A percentile compares a stretch with the other conserved stretches of the same genome.
phyloP scores from a whole-genome alignment of 345 rosid species.

The Euphorbia lathyris region DNA sequence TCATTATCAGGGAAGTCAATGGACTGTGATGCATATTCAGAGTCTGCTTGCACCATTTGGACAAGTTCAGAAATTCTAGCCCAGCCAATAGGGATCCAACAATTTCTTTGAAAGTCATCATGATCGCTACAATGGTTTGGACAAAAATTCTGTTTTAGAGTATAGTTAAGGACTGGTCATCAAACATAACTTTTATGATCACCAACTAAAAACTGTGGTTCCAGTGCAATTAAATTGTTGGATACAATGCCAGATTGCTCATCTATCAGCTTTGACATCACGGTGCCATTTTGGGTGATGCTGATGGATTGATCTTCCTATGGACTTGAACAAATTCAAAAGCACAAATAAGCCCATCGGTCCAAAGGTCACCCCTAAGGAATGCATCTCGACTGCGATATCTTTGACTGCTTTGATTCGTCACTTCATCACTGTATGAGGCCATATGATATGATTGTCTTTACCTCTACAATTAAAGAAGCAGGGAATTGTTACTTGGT shows the following conservation, averaged over 20 bases:
- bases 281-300: background rate
- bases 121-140: no score
- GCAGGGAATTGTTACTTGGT: no score
- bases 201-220: no score
- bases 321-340: conserved; percentile 61
- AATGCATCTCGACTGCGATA: conserved; percentile 28
- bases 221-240: no score
- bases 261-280: no score
- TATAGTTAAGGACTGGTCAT: conserved; percentile 42
- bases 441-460: no score
- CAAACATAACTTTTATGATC: no score
- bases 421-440: conserved; percentile 7
- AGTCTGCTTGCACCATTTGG: conserved; percentile 61
- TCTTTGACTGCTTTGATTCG: conserved; percentile 29
- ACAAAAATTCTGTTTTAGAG: conserved; percentile 20
- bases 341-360: conserved; percentile 84
- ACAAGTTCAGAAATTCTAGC: conserved; percentile 66
- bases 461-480: no score
- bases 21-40: conserved; percentile 54
- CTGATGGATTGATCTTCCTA: conserved; percentile 14
- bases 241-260: no score
- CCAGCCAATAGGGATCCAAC: conserved; percentile 94
- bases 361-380: conserved; percentile 67
- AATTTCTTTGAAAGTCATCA: no score
- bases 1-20: conserved; percentile 49